Evolutionary conservation across 2,329 filamentous ascomycete species (phyloP).

Genomic region (Fonsecaea pedrosoi): DNA sequence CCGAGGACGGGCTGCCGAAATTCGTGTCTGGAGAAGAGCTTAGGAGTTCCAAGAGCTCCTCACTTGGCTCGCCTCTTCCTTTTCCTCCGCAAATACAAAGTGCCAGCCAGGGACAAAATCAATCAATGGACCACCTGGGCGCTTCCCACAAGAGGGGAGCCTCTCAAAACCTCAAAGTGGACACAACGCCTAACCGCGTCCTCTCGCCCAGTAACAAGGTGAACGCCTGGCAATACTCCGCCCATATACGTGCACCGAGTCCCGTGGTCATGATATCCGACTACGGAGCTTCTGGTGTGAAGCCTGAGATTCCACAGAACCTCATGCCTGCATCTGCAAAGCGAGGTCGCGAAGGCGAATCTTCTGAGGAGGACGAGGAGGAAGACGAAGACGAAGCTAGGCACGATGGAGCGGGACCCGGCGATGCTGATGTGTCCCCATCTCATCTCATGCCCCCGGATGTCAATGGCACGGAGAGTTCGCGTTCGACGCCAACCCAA

Average conservation of each 20-base stretch:
- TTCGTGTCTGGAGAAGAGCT: slow-evolving; percentile 30
- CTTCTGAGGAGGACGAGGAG: slow-evolving; percentile 39
- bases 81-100: slow-evolving; percentile 40
- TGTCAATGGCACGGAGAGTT: slow-evolving; percentile 16
- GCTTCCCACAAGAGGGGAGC: slow-evolving; percentile 12
- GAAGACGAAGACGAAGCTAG: slow-evolving; percentile 11
- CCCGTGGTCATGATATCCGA: slow-evolving; percentile 55
- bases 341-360: slow-evolving; percentile 45
- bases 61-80: slow-evolving; percentile 33
- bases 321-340: slow-evolving; percentile 41
- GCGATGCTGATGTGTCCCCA: slow-evolving; percentile 15
- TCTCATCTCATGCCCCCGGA: slow-evolving; percentile 36
- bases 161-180: slow-evolving; percentile 29
- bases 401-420: slow-evolving; percentile 3
- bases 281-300: slow-evolving; percentile 25
- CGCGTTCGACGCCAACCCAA: slow-evolving; percentile 31
- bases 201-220: slow-evolving; percentile 25
- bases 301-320: background rate
- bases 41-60: slow-evolving; percentile 21
- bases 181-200: slow-evolving; percentile 21
- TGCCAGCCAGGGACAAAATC: slow-evolving; percentile 42
- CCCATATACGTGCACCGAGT: slow-evolving; percentile 41
- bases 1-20: slow-evolving; percentile 20
- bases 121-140: slow-evolving; percentile 11
- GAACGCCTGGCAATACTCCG: slow-evolving; percentile 16